Percentiles rank a stretch among this genome's conserved stretches.
Evolutionary conservation across 2,329 filamentous ascomycete species (phyloP).

Genomic region (Paecilomyces dactylethromorphus): DNA sequence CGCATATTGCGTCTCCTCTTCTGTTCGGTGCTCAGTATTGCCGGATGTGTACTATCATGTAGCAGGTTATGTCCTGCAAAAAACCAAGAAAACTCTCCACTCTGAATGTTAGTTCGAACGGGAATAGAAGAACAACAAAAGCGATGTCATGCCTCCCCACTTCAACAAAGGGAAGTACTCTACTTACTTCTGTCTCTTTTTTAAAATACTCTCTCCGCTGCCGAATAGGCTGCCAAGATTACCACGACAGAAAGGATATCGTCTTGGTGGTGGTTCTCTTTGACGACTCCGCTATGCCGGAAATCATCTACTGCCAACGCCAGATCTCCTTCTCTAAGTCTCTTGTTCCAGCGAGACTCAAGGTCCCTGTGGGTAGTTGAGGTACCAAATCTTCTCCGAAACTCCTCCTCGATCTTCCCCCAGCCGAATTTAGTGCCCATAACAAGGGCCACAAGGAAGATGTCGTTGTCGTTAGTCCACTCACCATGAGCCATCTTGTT

Average conservation of each 20-base stretch:
- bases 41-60: neutral
- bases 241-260: neutral
- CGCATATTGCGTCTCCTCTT: neutral
- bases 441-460: slow-evolving; percentile 9
- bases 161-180: neutral
- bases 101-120: neutral
- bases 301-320: neutral
- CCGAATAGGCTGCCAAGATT: neutral
- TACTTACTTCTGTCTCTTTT: neutral
- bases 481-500: slow-evolving; percentile 1
- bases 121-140: neutral
- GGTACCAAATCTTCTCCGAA: slow-evolving; percentile 5
- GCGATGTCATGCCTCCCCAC: neutral
- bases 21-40: neutral
- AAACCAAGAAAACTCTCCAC: neutral
- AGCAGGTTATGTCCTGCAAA: neutral
- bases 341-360: slow-evolving; percentile 13
- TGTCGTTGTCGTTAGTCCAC: slow-evolving; percentile 6
- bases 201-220: neutral
- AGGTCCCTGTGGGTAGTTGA: slow-evolving; percentile 7
- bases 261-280: neutral
- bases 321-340: slow-evolving; percentile 1
- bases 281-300: neutral
- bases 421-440: slow-evolving; percentile 11
- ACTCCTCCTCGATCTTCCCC: slow-evolving; percentile 5